Evolutionary conservation across 2,329 filamentous ascomycete genomes (phyloP).

Genomic region (Xylaria sp.): DNA sequence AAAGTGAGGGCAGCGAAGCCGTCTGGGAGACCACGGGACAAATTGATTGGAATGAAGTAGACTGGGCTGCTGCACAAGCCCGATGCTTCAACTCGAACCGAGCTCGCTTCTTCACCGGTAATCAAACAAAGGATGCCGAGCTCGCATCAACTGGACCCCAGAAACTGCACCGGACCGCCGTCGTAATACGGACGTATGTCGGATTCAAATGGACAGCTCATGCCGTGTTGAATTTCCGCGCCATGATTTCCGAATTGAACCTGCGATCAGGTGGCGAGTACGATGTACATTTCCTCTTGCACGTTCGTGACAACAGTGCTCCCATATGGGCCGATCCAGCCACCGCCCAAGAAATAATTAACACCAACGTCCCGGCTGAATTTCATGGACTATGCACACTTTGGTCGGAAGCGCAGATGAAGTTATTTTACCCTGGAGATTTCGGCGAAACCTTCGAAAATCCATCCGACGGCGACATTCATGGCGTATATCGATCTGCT

Average conservation of each 20-base stretch:
- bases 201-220: slow-evolving; percentile 75
- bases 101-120: slow-evolving; percentile 51
- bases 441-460: slow-evolving; percentile 65
- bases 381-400: slow-evolving; percentile 76
- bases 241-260: slow-evolving; percentile 72
- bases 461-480: slow-evolving; percentile 52
- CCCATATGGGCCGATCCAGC: slow-evolving; percentile 77
- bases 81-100: slow-evolving; percentile 56
- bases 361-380: slow-evolving; percentile 60
- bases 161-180: slow-evolving; percentile 59
- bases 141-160: slow-evolving; percentile 25
- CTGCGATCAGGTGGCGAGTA: slow-evolving; percentile 78
- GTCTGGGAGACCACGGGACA: slow-evolving; percentile 52
- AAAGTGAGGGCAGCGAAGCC: slow-evolving; percentile 59
- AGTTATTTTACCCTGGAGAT: slow-evolving; percentile 64
- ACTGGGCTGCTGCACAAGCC: slow-evolving; percentile 52
- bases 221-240: slow-evolving; percentile 73
- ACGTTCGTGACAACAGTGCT: slow-evolving; percentile 72
- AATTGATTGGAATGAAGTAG: slow-evolving; percentile 50
- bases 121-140: slow-evolving; percentile 32
- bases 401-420: slow-evolving; percentile 83
- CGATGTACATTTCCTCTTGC: slow-evolving; percentile 73
- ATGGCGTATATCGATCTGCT: slow-evolving; percentile 63
- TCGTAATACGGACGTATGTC: slow-evolving; percentile 75
- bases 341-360: slow-evolving; percentile 66